Conservation (phyloP, 805 yeast species). For the Millerozyma miso region DNA sequence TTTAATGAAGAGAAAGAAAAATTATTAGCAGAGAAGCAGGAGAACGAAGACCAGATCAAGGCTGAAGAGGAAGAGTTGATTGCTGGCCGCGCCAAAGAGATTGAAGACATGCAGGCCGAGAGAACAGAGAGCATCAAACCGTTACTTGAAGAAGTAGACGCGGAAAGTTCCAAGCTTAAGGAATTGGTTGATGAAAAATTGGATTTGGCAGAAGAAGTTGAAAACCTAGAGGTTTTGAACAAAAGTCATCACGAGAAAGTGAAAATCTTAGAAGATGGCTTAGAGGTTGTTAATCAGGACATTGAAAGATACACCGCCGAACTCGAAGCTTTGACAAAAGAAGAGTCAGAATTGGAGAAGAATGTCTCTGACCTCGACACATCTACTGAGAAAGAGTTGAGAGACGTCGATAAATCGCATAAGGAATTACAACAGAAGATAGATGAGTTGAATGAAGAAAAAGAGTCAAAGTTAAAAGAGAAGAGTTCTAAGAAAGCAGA, state of each 20-base stretch:
- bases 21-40: constrained; percentile 43
- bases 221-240: constrained; percentile 41
- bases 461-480: constrained; percentile 28
- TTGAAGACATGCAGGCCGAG: constrained; percentile 47
- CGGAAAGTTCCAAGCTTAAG: constrained; percentile 46
- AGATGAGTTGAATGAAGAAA: constrained; percentile 38
- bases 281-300: constrained; percentile 38
- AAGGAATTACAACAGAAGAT: constrained; percentile 40
- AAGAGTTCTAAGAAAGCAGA: constrained; percentile 34
- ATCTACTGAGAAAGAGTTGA: constrained; percentile 20
- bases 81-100: constrained; percentile 43
- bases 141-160: constrained; percentile 46
- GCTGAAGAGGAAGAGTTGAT: constrained; percentile 41
- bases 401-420: constrained; percentile 22
- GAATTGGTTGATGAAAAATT: constrained; percentile 49
- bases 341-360: constrained; percentile 37
- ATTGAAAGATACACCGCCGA: constrained; percentile 30
- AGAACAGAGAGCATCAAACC: constrained; percentile 55
- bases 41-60: constrained; percentile 41
- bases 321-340: constrained; percentile 27
- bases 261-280: constrained; percentile 40
- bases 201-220: constrained; percentile 41
- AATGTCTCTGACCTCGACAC: constrained; percentile 34
- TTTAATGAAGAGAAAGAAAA: constrained; percentile 39
- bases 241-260: constrained; percentile 41